Evolutionary conservation across 352 stramenopile species (phyloP).

Genomic region (Blastocystis hominis): DNA sequence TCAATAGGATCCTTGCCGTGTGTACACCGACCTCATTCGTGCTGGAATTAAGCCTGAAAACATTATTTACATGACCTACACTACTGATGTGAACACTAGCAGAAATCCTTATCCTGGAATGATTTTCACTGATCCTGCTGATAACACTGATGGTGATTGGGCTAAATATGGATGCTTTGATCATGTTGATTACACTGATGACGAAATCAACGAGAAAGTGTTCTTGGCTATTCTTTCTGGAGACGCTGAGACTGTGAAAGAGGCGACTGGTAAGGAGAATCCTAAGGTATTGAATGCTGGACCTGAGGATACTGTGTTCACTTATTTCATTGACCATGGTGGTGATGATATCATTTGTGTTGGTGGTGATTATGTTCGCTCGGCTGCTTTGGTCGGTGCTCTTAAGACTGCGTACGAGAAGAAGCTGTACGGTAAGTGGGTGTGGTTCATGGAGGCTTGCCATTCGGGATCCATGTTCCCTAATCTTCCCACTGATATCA

Average conservation of each 20-base stretch:
- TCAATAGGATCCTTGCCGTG: no score
- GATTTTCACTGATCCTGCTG: conserved; percentile 12
- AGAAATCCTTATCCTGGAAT: conserved; percentile 5
- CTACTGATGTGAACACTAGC: not conserved
- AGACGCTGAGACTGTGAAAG: conserved; percentile 12
- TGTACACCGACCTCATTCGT: not conserved
- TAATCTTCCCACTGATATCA: not conserved
- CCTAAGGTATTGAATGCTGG: conserved; percentile 39
- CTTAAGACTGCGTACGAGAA: conserved; percentile 34
- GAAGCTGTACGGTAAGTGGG: conserved; percentile 45
- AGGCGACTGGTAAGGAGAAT: not conserved
- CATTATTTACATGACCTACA: conserved; percentile 14
- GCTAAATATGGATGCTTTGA: not conserved
- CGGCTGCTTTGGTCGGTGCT: not conserved
- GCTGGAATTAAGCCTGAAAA: conserved; percentile 32
- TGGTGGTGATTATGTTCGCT: not conserved
- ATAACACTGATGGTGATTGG: not conserved
- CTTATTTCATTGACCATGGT: conserved; percentile 15
- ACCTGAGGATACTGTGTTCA: no score
- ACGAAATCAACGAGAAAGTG: not conserved
- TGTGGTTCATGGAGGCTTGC: conserved; percentile 53
- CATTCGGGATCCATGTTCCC: conserved; percentile 29
- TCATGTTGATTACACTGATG: not conserved
- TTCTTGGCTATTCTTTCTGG: not conserved
- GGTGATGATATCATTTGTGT: not conserved